phyloP scores from a whole-genome alignment of 805 yeast species.

The Candida montana region DNA sequence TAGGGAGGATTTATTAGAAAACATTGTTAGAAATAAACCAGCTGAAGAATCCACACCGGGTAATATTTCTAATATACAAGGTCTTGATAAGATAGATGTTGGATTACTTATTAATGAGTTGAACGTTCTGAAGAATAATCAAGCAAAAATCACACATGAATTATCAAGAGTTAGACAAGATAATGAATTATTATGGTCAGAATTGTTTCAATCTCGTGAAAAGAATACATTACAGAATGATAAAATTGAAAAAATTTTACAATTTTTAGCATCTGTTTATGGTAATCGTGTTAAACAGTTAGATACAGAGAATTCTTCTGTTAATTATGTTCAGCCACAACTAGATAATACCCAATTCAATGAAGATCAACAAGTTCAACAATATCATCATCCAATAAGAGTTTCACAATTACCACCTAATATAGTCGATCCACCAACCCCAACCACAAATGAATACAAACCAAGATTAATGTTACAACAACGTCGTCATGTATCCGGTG shows the following conservation, averaged over 20 bases:
- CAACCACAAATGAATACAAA: slow-evolving; percentile 5
- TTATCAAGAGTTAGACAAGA: slow-evolving; percentile 77
- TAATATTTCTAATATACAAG: slow-evolving; percentile 5
- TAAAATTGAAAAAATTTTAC: slow-evolving; percentile 79
- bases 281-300: slow-evolving; percentile 22
- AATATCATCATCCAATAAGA: slow-evolving; percentile 1
- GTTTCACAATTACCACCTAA: neutral
- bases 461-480: slow-evolving; percentile 21
- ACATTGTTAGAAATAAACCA: slow-evolving; percentile 65
- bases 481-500: slow-evolving; percentile 14
- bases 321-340: slow-evolving; percentile 5
- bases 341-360: slow-evolving; percentile 5
- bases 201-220: slow-evolving; percentile 76
- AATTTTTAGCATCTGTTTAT: slow-evolving; percentile 73
- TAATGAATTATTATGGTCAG: slow-evolving; percentile 89
- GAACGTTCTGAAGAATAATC: slow-evolving; percentile 62
- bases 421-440: neutral
- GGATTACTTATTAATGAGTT: slow-evolving; percentile 38
- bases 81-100: slow-evolving; percentile 7
- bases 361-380: slow-evolving; percentile 7
- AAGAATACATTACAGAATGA: slow-evolving; percentile 81
- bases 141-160: slow-evolving; percentile 77
- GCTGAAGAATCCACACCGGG: slow-evolving; percentile 24
- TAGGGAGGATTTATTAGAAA: slow-evolving; percentile 78
- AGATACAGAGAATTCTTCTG: slow-evolving; percentile 13